phyloP scores from a whole-genome alignment of 306 rosid genomes.

The Rosa rugosa region DNA sequence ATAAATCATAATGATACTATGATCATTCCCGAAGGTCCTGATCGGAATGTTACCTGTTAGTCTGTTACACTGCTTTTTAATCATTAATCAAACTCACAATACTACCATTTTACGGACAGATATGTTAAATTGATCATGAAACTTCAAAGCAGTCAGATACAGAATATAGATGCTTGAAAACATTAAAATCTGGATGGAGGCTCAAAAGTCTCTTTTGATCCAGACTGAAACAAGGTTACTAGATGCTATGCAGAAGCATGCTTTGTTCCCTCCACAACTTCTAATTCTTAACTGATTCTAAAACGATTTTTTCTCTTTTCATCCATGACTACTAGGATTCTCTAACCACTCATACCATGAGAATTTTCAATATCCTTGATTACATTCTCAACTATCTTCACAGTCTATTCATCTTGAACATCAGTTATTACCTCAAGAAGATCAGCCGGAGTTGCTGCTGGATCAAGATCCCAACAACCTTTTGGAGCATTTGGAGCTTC shows the following conservation, averaged over 20 bases:
- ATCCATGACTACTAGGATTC: constrained; percentile 10
- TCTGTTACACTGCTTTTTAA: no score
- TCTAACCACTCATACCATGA: constrained; percentile 9
- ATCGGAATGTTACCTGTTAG: no score
- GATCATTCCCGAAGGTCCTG: no score
- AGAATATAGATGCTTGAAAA: no score
- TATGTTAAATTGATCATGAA: no score
- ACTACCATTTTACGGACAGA: no score
- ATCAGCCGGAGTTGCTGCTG: constrained; percentile 75
- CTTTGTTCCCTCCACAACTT: constrained; percentile 7
- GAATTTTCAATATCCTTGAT: constrained; percentile 4
- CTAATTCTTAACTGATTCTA: constrained; percentile 2
- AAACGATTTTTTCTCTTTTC: constrained; percentile 1
- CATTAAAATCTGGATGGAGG: no score
- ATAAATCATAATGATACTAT: no score
- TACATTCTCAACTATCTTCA: constrained; percentile 27
- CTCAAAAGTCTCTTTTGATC: no score
- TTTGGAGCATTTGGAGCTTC: constrained; percentile 72
- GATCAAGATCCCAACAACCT: constrained; percentile 91
- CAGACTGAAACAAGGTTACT: no score
- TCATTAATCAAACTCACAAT: no score
- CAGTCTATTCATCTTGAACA: constrained; percentile 44
- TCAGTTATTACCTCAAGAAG: constrained; percentile 58
- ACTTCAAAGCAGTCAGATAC: no score
- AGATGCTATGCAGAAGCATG: background rate